These are phyloP conservation scores for Collybia nuda DNA, from an alignment of 768 basidiomycete genomes.

Conservation along the genomic window DNA sequence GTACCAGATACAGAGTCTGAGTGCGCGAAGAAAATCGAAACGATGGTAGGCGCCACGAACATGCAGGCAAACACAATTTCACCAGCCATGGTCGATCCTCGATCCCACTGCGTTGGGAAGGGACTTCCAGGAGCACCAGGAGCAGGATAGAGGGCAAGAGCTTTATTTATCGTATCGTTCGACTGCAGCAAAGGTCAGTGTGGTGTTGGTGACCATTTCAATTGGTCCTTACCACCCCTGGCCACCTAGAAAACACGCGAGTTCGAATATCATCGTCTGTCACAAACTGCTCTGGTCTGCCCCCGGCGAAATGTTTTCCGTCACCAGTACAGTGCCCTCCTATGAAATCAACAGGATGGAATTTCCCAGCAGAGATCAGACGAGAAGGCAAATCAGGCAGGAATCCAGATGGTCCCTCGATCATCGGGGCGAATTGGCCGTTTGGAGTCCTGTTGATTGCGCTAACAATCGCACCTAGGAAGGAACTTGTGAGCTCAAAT, in stretches of 20 bases:
- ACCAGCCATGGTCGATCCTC: constrained; percentile 38
- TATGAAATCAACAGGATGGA: constrained; percentile 30
- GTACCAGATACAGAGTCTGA: neutral
- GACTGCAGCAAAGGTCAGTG: constrained; percentile 20
- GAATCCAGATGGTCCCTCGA: constrained; percentile 27
- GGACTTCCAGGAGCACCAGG: constrained; percentile 31
- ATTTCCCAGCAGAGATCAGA: constrained; percentile 30
- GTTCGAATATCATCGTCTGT: constrained; percentile 39
- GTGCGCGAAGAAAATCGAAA: too few species aligned
- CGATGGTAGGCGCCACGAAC: constrained; percentile 21
- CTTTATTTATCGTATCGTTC: constrained; percentile 32
- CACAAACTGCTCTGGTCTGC: constrained; percentile 32
- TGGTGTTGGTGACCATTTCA: neutral
- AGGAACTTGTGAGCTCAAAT: too few species aligned
- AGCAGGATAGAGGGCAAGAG: constrained; percentile 35
- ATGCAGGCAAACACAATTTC: constrained; percentile 45
- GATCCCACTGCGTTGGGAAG: constrained; percentile 38
- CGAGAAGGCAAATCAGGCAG: constrained; percentile 35
- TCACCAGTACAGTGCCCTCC: constrained; percentile 46
- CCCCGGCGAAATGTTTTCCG: constrained; percentile 39
- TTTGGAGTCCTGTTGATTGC: constrained; percentile 35
- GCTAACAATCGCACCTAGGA: constrained; percentile 33
- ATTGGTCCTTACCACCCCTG: constrained; percentile 27
- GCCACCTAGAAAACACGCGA: constrained; percentile 33
- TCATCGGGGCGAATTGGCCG: constrained; percentile 26